Evolutionary conservation across 805 yeast species (phyloP), one percentile per base, ranked within the genome.

Genomic region (Candida michaelii): DNA sequence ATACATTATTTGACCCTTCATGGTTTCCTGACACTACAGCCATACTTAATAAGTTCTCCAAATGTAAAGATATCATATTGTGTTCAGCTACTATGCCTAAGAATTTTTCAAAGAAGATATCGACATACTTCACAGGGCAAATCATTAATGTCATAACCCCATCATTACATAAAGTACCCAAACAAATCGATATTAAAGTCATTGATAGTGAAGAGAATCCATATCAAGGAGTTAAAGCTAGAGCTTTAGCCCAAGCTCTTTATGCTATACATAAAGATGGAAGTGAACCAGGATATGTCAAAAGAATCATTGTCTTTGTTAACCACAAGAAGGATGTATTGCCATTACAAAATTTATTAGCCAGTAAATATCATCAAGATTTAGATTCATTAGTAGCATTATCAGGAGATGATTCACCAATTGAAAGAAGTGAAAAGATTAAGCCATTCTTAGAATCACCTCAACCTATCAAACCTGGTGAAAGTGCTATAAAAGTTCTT

Each of bases 1-100:
- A 91, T 63, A 85, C 96, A 0, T 66, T 91, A 43, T 74, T 90
- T 80, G 96, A 90, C 58, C 77, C 79, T 40, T 83, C 93, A 0
- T 90, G 89, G 75, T 61, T 82, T 9, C 73, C 74, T 18, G 82
- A 79, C 37, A 86, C 96, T 2, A 74, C 79, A 47, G 60, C 68
- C 2, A 76, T 79, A 1, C 64, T 89, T 11, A 69, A 62, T 37
- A 71, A 81, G 65, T 69, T 77, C 14, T 54, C 64, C 3, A 75
- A 77, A 45, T 63, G 85, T 30, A 72, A 69, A 36, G 85, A 87
- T 47, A 60, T 89, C 16, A 74, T 90, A 0, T 78, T 91, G 51
- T 87, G 91, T 45, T 83, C 96, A 1, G 98, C 98, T 0, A 91
- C 99, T 0, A 83, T 93, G 25, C 95, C 98, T 0, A 75, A 77